Evolutionary conservation across 306 rosid species (phyloP), one percentile per base, ranked within the genome.

Genomic region (Malus asiatica): DNA sequence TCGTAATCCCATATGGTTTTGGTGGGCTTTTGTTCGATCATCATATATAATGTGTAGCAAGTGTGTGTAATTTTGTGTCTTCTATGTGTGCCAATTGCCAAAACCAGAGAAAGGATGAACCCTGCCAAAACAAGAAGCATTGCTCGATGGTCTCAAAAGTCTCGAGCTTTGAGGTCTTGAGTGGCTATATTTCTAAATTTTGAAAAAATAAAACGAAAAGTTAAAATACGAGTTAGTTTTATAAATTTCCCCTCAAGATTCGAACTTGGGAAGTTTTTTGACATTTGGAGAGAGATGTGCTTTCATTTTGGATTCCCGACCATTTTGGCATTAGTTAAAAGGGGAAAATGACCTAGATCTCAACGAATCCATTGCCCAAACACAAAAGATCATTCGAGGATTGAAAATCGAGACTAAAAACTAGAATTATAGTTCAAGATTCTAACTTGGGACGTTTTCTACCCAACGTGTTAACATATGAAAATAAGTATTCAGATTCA

Each of bases 1-100:
- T 83, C 84, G 18, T 72, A 79, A 75, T 92, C 88, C 77, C 85
- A 48, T 48, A 73, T 83, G 74, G 76, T 86, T 87, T 78, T 80
- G 61, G 76, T 86, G 81, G 86, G 79, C 76, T 80, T 74, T 85
- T 15, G 20, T 48, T 48, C 55, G 55, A 48, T 20, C 55, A 48
- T 48, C 55, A 48, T 48, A 48, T 48, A 15, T 48, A 48, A 48
- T 40, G 16, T 15, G 55, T 15, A 48, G 55, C 8, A 14, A 1
- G 8, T 48, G 20, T 48, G 4, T 48, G 55, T 48, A 48, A 48
- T 48, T 48, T 48, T 48, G 53, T 48, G 55, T 5, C 55, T 48
- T 48, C 20, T 1, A 48, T 15, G 6, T 14, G 53, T 48, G 55
- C 8, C 55, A 48, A 48, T 15, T 48, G 55, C 55, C 55, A 48